phyloP scores from a whole-genome alignment of 805 yeast species.

The Wickerhamiella sorbophila region DNA sequence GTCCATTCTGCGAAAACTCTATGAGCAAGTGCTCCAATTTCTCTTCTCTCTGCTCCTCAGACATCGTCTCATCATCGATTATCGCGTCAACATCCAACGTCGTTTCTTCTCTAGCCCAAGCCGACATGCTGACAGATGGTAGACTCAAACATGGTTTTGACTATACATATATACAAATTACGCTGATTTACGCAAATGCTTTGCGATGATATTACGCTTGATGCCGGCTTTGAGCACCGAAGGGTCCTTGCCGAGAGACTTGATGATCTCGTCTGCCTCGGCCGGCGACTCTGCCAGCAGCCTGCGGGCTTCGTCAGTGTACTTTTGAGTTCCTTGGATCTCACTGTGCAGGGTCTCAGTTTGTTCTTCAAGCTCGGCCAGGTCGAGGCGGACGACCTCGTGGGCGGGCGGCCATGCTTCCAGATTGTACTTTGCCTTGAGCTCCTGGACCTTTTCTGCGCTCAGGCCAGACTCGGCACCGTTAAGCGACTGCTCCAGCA shows the following conservation, averaged over 20 bases:
- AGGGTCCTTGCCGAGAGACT: constrained; percentile 28
- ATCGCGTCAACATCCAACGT: constrained; percentile 15
- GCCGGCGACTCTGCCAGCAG: constrained; percentile 24
- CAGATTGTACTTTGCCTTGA: constrained; percentile 35
- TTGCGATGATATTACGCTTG: constrained; percentile 59
- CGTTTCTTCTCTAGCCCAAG: constrained; percentile 11
- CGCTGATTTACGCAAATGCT: constrained; percentile 26
- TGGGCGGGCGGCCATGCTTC: constrained; percentile 34
- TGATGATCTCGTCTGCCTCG: constrained; percentile 27
- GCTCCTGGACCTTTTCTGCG: constrained; percentile 26
- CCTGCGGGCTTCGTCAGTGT: constrained; percentile 18
- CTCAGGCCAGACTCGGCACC: constrained; percentile 4
- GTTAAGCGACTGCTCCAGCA: constrained; percentile 17
- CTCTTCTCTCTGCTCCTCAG: constrained; percentile 11
- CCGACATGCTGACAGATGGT: constrained; percentile 8
- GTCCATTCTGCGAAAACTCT: constrained; percentile 27
- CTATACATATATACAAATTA: neutral
- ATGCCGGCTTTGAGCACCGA: constrained; percentile 35
- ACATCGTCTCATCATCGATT: constrained; percentile 11
- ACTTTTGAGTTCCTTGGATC: constrained; percentile 17
- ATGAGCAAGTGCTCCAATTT: constrained; percentile 22
- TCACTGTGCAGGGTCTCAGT: constrained; percentile 26
- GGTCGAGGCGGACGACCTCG: constrained; percentile 29
- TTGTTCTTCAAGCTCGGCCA: constrained; percentile 27
- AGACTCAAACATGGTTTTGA: neutral